Percentiles rank a stretch among this genome's conserved stretches.
phyloP scores from a whole-genome alignment of 306 rosid genomes.

The Corylus avellana region DNA sequence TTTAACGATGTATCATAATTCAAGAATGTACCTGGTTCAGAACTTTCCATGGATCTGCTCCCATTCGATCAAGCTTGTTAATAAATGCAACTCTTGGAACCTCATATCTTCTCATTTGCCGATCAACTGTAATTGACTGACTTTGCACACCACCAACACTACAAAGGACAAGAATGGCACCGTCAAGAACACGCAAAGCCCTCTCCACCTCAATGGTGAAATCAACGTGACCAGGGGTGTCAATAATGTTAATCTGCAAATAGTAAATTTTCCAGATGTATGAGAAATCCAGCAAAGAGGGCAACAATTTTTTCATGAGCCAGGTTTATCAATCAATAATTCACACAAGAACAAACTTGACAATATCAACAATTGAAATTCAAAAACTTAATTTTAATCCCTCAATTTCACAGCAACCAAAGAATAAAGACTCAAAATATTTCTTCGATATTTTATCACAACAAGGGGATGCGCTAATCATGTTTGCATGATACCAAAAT shows the following conservation, averaged over 20 bases:
- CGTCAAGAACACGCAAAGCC: slow-evolving; percentile 98
- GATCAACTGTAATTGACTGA: slow-evolving; percentile 96
- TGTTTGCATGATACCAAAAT: neutral
- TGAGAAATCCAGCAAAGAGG: slow-evolving; percentile 9
- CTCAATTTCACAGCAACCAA: neutral
- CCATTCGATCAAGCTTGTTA: slow-evolving; percentile 97
- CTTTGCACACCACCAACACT: slow-evolving; percentile 99
- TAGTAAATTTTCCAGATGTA: slow-evolving; percentile 13
- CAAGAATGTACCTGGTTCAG: slow-evolving; percentile 71
- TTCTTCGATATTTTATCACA: neutral
- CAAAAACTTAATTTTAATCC: neutral
- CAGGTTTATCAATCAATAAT: neutral
- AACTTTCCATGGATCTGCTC: slow-evolving; percentile 99
- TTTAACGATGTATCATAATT: slow-evolving; percentile 18
- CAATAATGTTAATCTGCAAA: slow-evolving; percentile 92
- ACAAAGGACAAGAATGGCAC: slow-evolving; percentile 97
- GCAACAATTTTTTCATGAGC: neutral
- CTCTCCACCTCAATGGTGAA: slow-evolving; percentile 98
- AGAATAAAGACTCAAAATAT: neutral
- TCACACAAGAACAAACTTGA: neutral
- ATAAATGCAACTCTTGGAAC: slow-evolving; percentile 97
- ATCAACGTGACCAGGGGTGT: slow-evolving; percentile 98
- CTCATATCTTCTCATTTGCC: slow-evolving; percentile 96
- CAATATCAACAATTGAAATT: neutral
- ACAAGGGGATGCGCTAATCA: neutral